These are phyloP conservation scores for Chaetomiaceae sp. DNA, from an alignment of 2,329 filamentous ascomycete genomes.

Conservation along the genomic window DNA sequence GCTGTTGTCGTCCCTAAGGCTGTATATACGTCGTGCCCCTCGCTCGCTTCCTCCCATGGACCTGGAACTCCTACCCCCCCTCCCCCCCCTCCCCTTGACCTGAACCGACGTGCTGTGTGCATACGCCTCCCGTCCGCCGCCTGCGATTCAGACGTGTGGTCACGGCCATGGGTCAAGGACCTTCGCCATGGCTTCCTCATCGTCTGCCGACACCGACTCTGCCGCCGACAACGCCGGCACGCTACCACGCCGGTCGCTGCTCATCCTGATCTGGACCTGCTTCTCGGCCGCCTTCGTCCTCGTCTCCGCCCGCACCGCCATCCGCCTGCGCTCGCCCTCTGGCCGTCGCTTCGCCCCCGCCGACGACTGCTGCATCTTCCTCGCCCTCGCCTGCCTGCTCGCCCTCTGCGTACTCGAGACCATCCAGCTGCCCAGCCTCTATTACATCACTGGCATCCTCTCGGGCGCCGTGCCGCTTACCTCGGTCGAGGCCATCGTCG, in stretches of 20 bases:
- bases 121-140: neutral
- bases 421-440: constrained; percentile 24
- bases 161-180: neutral
- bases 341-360: constrained; percentile 16
- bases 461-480: constrained; percentile 16
- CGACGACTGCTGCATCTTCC: constrained; percentile 30
- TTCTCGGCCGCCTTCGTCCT: constrained; percentile 26
- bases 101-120: no score
- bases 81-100: no score
- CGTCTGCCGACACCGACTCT: constrained; percentile 2
- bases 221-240: constrained; percentile 12
- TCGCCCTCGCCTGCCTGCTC: constrained; percentile 25
- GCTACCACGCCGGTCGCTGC: constrained; percentile 22
- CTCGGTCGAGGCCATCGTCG: constrained; percentile 16
- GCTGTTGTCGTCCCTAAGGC: no score
- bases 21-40: no score
- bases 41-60: no score
- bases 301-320: constrained; percentile 24
- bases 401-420: constrained; percentile 26
- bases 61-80: no score
- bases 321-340: constrained; percentile 25
- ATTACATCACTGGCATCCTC: constrained; percentile 23
- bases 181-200: constrained; percentile 3
- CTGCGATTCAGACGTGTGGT: neutral
- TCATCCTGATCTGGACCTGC: constrained; percentile 28